Percentiles rank a stretch among this genome's conserved stretches.
phyloP scores from a whole-genome alignment of 2,329 filamentous ascomycete species.

The Pyrenochaeta sp. region DNA sequence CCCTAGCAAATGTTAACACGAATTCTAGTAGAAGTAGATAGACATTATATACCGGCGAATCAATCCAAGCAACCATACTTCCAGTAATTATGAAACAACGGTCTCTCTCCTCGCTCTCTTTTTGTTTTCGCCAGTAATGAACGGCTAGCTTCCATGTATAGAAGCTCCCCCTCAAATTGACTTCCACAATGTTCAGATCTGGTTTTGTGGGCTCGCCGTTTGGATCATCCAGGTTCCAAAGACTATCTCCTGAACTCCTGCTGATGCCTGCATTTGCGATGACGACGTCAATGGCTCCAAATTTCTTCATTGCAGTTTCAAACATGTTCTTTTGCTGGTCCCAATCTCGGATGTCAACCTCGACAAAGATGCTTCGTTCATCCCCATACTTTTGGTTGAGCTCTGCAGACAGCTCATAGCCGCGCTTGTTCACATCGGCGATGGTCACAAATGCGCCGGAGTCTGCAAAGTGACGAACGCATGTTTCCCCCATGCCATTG shows the following conservation, averaged over 20 bases:
- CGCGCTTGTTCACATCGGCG: slow-evolving; percentile 41
- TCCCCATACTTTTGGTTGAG: slow-evolving; percentile 31
- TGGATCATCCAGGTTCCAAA: slow-evolving; percentile 57
- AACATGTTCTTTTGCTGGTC: slow-evolving; percentile 26
- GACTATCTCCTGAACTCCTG: slow-evolving; percentile 49
- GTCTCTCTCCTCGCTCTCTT: slow-evolving; percentile 20
- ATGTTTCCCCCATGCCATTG: slow-evolving; percentile 48
- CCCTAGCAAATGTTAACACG: slow-evolving; percentile 13
- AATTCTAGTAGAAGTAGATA: background rate
- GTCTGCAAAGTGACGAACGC: slow-evolving; percentile 39
- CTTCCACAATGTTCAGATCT: slow-evolving; percentile 23
- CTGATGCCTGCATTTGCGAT: slow-evolving; percentile 29
- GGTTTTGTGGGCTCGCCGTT: slow-evolving; percentile 22
- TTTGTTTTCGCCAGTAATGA: slow-evolving; percentile 27
- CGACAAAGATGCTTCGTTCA: slow-evolving; percentile 27
- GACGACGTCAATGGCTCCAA: slow-evolving; percentile 46
- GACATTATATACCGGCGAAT: slow-evolving; percentile 17
- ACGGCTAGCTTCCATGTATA: slow-evolving; percentile 30
- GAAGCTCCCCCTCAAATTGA: slow-evolving; percentile 23
- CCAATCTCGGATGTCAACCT: slow-evolving; percentile 28
- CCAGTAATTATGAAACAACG: slow-evolving; percentile 29
- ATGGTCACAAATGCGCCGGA: slow-evolving; percentile 47
- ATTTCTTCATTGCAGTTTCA: slow-evolving; percentile 14
- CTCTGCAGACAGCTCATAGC: slow-evolving; percentile 35
- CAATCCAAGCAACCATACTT: slow-evolving; percentile 26